Evolutionary conservation across 2,329 filamentous ascomycete species (phyloP), one percentile per base, ranked within the genome.

Genomic region (Fusarium avenaceum): DNA sequence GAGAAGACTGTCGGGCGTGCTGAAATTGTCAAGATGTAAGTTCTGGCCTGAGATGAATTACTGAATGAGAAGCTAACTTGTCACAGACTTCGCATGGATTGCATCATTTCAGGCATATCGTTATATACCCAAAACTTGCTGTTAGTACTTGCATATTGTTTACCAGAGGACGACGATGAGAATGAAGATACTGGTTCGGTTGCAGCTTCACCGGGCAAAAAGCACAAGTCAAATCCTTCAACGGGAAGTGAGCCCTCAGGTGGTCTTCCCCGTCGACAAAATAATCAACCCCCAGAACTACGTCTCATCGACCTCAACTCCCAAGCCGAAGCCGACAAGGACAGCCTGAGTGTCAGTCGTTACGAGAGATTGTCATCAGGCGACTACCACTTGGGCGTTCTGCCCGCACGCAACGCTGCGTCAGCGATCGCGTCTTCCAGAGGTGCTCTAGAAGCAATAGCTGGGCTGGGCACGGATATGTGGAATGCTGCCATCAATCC

Each of bases 31-130:
- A 96, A 97, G 80, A 94, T 95, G 92, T 96, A 78, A 86, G 92
- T 86, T 38, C n/a, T 13, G 4, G 30, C 50, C 40, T 30, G 22
- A 2, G 26, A 19, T 69, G 94, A 91, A 80, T 33, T 14, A 35
- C 43, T 20, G n/a, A 79, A 92, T 93, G 91, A 19, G 39, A 43
- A 85, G 24, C 59, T 59, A n/a, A 69, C 57, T 10, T 51, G 30
- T 3, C 24, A 13, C 71, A 97, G 93, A 82, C 87, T 98, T 80
- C 92, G 94, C 75, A 97, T 96, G 80, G 96, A 99, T 82, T 98
- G 96, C 84, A 94, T 97, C 78, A 93, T 99, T 83, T 97, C 96
- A 77, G 96, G 96, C 75, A 91, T 99, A 80, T 96, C 95, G 69
- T 86, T 99, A 80, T 98, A 97, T 89, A 97, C 94, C 77, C 93